Percentiles rank a stretch among this genome's conserved stretches.
These are phyloP conservation scores for Phaeosphaeriaceae sp. DNA, from an alignment of 2,329 filamentous ascomycete species.

Conservation along the genomic window DNA sequence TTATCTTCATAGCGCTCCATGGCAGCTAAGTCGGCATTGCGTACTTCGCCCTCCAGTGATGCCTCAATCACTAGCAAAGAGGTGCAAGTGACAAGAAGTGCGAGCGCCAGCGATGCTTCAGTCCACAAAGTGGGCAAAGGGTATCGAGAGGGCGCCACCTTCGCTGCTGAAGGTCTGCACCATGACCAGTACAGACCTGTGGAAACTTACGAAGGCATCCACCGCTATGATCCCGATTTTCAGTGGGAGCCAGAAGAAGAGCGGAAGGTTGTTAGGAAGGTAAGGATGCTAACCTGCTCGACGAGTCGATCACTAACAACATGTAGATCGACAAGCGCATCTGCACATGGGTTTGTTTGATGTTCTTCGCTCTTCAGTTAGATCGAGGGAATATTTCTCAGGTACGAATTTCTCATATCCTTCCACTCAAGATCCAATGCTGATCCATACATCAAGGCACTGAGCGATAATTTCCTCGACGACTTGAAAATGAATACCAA, in stretches of 20 bases:
- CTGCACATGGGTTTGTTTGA: slow-evolving; percentile 59
- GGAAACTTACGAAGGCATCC: slow-evolving; percentile 63
- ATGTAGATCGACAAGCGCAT: slow-evolving; percentile 58
- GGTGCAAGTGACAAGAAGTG: slow-evolving; percentile 22
- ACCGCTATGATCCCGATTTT: slow-evolving; percentile 64
- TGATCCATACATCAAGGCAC: slow-evolving; percentile 50
- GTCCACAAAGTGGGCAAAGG: slow-evolving; percentile 12
- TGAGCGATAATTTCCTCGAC: slow-evolving; percentile 44
- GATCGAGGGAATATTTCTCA: slow-evolving; percentile 56
- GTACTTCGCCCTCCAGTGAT: slow-evolving; percentile 4
- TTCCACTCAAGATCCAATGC: slow-evolving; percentile 51
- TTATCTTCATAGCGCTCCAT: slow-evolving; percentile 6
- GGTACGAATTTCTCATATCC: not conserved
- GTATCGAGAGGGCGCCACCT: slow-evolving; percentile 39
- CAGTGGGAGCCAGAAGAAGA: slow-evolving; percentile 65
- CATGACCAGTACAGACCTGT: slow-evolving; percentile 57
- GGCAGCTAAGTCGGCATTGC: slow-evolving; percentile 6
- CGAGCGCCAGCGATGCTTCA: slow-evolving; percentile 24
- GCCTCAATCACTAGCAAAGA: slow-evolving; percentile 27
- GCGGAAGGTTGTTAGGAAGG: slow-evolving; percentile 60
- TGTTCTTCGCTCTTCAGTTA: slow-evolving; percentile 62
- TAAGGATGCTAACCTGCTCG: slow-evolving; percentile 29
- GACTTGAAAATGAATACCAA: slow-evolving; percentile 45
- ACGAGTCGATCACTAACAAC: slow-evolving; percentile 1
- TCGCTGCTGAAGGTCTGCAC: slow-evolving; percentile 44